These are phyloP conservation scores for Saprolegnia diclina DNA, from an alignment of 352 stramenopile species.

Conservation along the genomic window DNA sequence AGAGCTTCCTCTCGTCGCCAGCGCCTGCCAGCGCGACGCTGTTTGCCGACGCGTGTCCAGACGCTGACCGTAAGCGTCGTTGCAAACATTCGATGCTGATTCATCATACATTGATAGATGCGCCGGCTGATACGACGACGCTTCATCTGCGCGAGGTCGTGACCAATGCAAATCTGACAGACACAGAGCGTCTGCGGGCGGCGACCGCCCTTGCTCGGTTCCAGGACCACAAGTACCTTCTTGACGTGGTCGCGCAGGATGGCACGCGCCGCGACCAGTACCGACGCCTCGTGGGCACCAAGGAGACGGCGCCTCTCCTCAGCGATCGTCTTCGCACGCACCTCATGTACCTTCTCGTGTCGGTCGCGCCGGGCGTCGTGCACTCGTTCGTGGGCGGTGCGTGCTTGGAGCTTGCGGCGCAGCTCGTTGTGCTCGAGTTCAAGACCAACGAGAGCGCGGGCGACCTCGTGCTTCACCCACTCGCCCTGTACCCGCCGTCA, in stretches of 20 bases:
- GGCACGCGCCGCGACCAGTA: neutral
- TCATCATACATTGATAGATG: neutral
- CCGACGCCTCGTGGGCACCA: constrained; percentile 10
- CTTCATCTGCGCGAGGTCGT: constrained; percentile 14
- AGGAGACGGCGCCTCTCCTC: constrained; percentile 5
- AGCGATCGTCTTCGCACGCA: constrained; percentile 8
- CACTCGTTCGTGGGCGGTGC: constrained; percentile 24
- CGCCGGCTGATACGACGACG: neutral
- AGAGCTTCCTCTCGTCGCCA: constrained; percentile 7
- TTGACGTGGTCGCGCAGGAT: constrained; percentile 12
- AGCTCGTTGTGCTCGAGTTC: constrained; percentile 72
- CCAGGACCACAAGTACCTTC: constrained; percentile 10
- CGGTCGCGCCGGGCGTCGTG: neutral
- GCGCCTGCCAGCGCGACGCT: neutral
- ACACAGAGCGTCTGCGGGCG: constrained; percentile 8
- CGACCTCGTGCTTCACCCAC: constrained; percentile 74
- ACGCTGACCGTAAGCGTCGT: neutral
- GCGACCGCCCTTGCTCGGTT: constrained; percentile 1
- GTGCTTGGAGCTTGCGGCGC: constrained; percentile 75
- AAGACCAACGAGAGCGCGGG: constrained; percentile 78
- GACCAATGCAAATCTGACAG: neutral
- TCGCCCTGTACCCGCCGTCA: constrained; percentile 59
- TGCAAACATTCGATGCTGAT: too few species aligned
- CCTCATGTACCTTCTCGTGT: constrained; percentile 7
- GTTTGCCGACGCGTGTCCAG: constrained; percentile 12